These are phyloP conservation scores for Coleophoma crateriformis DNA, from an alignment of 2,329 filamentous ascomycete genomes.

Conservation along the genomic window DNA sequence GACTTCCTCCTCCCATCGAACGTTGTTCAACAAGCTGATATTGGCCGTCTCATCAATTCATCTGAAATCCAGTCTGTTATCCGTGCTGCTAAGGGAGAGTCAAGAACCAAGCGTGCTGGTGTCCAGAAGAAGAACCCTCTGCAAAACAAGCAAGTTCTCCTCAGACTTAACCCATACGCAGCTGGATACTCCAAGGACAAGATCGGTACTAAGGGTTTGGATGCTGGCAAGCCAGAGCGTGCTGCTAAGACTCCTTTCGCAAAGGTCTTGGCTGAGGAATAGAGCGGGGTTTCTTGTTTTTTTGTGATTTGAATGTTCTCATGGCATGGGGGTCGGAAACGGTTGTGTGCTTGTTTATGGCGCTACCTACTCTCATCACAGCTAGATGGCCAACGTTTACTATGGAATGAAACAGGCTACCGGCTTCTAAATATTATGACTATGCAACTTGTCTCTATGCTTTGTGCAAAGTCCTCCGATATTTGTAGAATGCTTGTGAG, in stretches of 20 bases:
- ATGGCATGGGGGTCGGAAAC: not conserved
- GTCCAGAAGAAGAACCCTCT: constrained; percentile 99
- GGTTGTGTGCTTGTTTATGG: constrained; percentile 1
- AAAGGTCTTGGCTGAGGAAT: constrained; percentile 44
- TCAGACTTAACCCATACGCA: constrained; percentile 98
- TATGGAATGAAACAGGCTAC: not conserved
- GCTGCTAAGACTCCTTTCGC: constrained; percentile 25
- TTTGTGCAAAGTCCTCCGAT: too few relatives aligned
- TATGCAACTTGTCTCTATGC: not conserved
- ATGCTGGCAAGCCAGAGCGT: constrained; percentile 52
- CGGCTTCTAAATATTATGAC: not conserved
- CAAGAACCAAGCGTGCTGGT: constrained; percentile 79
- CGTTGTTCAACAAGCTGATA: constrained; percentile 89
- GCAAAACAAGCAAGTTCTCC: constrained; percentile 96
- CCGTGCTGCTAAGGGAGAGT: constrained; percentile 82
- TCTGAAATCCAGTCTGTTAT: constrained; percentile 97
- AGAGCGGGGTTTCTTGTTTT: constrained; percentile 23
- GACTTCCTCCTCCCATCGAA: constrained; percentile 96
- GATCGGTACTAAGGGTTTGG: constrained; percentile 65
- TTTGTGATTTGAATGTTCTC: constrained; percentile 3
- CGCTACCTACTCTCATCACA: constrained; percentile 1
- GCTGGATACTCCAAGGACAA: constrained; percentile 83
- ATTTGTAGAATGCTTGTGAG: too few relatives aligned
- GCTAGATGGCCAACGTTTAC: constrained; percentile 1
- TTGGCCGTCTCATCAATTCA: constrained; percentile 98